Base-by-base conservation (phyloP, 306 rosid genomes). In the Delonix regia region DNA sequence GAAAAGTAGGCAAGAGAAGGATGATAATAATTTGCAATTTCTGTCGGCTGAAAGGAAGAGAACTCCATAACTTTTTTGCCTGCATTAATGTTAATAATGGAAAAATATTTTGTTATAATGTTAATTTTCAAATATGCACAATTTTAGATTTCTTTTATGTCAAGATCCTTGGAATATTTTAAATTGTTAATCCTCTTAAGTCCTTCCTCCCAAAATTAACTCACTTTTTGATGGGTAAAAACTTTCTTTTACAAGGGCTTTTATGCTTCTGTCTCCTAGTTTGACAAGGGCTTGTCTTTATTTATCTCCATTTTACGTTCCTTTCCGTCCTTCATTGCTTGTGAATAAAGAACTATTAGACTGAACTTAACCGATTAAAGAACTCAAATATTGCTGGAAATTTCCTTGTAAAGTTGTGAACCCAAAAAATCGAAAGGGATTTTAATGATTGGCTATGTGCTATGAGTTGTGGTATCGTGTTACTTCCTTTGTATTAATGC, bases 1-100 rank as follows among this genome's bases (percentile, higher is more conserved):
- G 56, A 78, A 63, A 55, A 22, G 19, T 56, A 19, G 60, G 67
- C 56, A 66, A 66, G 67, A 42, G 36, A 44, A 25, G 33, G 49
- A 51, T 33, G 28, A 27, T 57, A 47, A 73, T 42, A 30, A 56
- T 27, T 66, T 24, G 19, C 33, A 30, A 56, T 38, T 66, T 24
- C 27, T 19, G 1, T 24, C 13, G 71, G 11, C 6, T 2, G 30
- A 56, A 22, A 56, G 63, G 33, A 9, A 18, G 55, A 49, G 4
- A 49, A 9, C 55, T 45, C 4, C 4, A 13, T 45, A 45, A 1
- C 16, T 12, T 45, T 42, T 13, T 45, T 45, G 18, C 16, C 49
- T 42, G 47, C 47, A 42, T 5, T 10, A 10, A 1, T 8, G 47
- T 10, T 42, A 8, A 5, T 1, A 47, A 12, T 1, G 52, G 52